Base-by-base conservation (phyloP, 2,329 filamentous ascomycete species). In the Ophiocordyceps robertsii region DNA sequence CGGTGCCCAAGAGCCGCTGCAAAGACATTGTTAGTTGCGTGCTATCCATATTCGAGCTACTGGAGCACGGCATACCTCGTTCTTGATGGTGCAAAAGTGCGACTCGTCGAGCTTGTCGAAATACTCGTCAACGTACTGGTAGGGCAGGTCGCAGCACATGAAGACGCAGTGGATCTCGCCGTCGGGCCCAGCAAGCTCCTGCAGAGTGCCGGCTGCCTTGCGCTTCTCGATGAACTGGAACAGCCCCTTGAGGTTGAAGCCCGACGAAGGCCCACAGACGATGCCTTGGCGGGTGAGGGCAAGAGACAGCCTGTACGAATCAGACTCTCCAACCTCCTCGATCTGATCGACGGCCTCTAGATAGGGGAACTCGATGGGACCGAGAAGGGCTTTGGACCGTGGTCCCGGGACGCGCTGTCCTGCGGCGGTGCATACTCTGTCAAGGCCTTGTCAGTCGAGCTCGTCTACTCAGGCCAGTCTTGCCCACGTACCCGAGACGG, bases 101-200 rank as follows among this genome's bases (percentile, higher is more conserved):
- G 60, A 58, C 1, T 61, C 48, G 2, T 62, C 66, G 11, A 79
- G 58, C 49, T 75, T 77, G 24, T 70, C 63, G 48, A 77, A 80
- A 50, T 80, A 80, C 48, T 73, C 72, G 21, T 67, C 61, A 37
- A 80, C 67, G 45, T 80, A 80, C 51, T 80, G 75, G 47, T 80
- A 80, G 0, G 77, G 77, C 24, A 80, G 48, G 44, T 81, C 77
- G 44, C 75, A 79, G 56, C 75, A 80, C 3, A 79, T 54, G 53
- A 80, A 80, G 0, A 75, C 73, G 38, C 70, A 75, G 46, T 70
- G 63, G 2, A 72, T 60, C 40, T 65, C 57, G 1, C 70, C 69
- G 29, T 68, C 62, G 0, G 59, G 53, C 1, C 65, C 67, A 1
- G 64, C 60, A 1, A 77, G 54, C 10, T 68, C 58, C 1, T 53